Base-by-base conservation (phyloP, 192 early-diverging fungal genomes). In the Pilobolus umbonatus region DNA sequence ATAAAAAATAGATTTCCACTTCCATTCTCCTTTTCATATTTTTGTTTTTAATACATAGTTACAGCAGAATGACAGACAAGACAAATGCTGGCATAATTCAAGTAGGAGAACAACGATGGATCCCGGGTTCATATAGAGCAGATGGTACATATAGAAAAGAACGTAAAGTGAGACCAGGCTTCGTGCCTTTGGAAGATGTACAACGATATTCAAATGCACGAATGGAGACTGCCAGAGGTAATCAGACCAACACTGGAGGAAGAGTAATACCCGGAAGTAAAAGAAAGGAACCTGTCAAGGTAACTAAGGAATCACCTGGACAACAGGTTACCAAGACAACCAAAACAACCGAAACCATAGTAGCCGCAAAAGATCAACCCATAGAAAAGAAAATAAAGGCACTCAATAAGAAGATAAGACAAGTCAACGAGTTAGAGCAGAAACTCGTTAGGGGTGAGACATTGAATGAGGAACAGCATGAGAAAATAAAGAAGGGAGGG, bases 131-230 rank as follows among this genome's bases (percentile, higher is more conserved):
- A 17, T 78, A 74, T 28, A 77, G 88, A 22, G 69, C 88, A 5
- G 88, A 90, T 55, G 88, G 88, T 30, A 77, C 80, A 15, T 44
- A 81, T 34, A 75, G 88, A 60, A 82, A 80, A 34, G 88, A 88
- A 64, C 80, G 81, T 40, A 80, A 81, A 53, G 71, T 90, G 29
- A 78, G 88, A 12, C 80, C 80, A 30, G 88, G 88, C 4, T 90
- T 74, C 60, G 77, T 77, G 9, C 83, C 85, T 19, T 70, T 60
- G 26, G 86, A 88, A 58, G 88, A 89, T 60, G 74, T 85, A 2
- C 55, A 55, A 30, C 74, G 75, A 4, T 89, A 88, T 69, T 68
- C 79, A 9, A 88, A 87, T 67, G 53, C 55, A 9, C 74, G 68
- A 5, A 67, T 83, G n/a, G 72, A 79, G 32, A 70, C 58, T 10